These are phyloP conservation scores for Anethum foeniculum DNA, from an alignment of 140 eudicot genomes.

Conservation along the genomic window DNA sequence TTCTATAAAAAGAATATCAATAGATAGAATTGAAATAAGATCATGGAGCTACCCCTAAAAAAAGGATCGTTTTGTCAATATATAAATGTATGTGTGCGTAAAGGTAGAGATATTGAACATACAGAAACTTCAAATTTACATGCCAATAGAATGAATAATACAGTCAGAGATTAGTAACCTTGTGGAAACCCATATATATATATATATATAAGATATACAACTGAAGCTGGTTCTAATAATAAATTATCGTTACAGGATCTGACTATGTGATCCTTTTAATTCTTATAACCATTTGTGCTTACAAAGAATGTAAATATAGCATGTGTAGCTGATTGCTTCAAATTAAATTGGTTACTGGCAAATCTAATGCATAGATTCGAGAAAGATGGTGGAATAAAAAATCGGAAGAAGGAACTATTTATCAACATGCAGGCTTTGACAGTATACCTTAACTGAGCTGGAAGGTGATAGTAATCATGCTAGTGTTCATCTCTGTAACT, in stretches of 20 bases:
- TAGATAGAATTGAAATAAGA: background rate
- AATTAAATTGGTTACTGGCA: background rate
- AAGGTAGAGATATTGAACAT: background rate
- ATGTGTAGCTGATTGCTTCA: background rate
- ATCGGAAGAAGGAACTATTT: background rate
- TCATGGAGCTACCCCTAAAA: background rate
- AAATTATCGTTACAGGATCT: background rate
- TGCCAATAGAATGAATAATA: background rate
- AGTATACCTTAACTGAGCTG: background rate
- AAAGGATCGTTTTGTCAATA: background rate
- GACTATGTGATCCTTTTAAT: background rate
- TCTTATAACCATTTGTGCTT: background rate
- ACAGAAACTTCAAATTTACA: background rate
- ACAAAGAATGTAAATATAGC: conserved; percentile 4
- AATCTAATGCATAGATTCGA: background rate
- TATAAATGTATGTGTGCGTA: background rate
- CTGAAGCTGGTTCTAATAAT: background rate
- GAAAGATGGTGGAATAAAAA: background rate
- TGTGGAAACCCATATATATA: background rate
- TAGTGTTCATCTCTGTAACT: conserved; percentile 11
- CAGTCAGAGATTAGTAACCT: background rate
- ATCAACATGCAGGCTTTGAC: background rate
- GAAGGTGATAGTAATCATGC: background rate
- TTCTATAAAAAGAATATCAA: background rate
- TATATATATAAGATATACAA: background rate